A percentile compares a stretch with the other conserved stretches of the same genome.
Conservation (phyloP, 495 filamentous ascomycete genomes). For the Aspergillus asperescens region DNA sequence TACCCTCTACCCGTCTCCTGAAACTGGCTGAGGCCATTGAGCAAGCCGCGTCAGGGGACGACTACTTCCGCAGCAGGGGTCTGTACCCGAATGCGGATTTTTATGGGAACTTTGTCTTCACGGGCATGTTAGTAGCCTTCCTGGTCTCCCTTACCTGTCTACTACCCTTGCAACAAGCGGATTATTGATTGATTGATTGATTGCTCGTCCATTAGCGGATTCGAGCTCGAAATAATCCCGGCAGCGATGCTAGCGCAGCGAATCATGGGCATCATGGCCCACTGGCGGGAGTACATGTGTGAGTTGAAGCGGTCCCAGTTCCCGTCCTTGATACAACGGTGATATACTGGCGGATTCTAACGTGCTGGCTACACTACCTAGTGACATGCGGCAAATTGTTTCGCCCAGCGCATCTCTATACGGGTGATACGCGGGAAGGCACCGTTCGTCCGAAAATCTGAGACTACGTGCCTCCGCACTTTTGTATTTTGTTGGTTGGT, state of each 20-base stretch:
- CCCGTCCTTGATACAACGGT: not conserved
- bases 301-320: conserved; percentile 3
- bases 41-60: conserved; percentile 41
- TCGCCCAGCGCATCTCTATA: conserved; percentile 30
- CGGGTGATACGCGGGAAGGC: conserved; percentile 11
- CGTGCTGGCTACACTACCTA: conserved; percentile 5
- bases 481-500: no score
- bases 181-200: not conserved
- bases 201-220: conserved; percentile 19
- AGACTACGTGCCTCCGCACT: not conserved
- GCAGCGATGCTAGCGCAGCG: conserved; percentile 32
- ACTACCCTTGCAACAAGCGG: not conserved
- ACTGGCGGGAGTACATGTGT: conserved; percentile 43
- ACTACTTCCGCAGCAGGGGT: conserved; percentile 45
- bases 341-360: conserved; percentile 17
- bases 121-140: conserved; percentile 35
- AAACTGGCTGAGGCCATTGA: conserved; percentile 49
- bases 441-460: conserved; percentile 11
- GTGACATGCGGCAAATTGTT: conserved; percentile 31
- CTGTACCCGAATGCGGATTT: conserved; percentile 55
- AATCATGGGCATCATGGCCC: conserved; percentile 38
- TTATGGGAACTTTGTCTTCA: conserved; percentile 54
- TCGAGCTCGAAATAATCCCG: conserved; percentile 34
- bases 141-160: not conserved
- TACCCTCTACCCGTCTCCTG: conserved; percentile 38